Conservation (phyloP, 2,329 filamentous ascomycete species). For the Hymenoscyphus occultus region DNA sequence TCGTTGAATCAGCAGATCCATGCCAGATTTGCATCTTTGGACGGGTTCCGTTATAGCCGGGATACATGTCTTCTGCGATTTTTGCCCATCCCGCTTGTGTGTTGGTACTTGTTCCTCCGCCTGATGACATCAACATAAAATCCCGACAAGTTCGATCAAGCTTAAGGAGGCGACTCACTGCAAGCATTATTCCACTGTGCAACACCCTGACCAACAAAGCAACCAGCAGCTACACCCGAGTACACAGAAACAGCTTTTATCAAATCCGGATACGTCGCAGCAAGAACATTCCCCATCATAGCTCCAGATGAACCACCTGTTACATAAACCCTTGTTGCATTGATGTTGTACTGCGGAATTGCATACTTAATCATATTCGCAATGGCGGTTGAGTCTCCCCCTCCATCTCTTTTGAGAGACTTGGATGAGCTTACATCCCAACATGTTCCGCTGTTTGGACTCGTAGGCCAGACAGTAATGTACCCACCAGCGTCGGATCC, state of each 20-base stretch:
- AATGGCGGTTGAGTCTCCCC: slow-evolving; percentile 54
- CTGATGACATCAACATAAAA: background rate
- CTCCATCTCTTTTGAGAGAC: slow-evolving; percentile 51
- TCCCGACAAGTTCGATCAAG: too few species aligned
- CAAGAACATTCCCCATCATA: slow-evolving; percentile 50
- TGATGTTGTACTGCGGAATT: slow-evolving; percentile 48
- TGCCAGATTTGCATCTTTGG: slow-evolving; percentile 34
- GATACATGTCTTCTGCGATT: slow-evolving; percentile 42
- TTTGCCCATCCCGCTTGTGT: slow-evolving; percentile 48
- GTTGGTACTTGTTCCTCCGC: slow-evolving; percentile 18
- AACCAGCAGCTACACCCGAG: slow-evolving; percentile 44
- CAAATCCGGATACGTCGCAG: slow-evolving; percentile 43
- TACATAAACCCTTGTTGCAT: slow-evolving; percentile 51
- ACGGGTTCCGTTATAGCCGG: slow-evolving; percentile 36
- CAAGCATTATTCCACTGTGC: slow-evolving; percentile 53
- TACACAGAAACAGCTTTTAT: slow-evolving; percentile 45
- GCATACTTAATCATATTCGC: slow-evolving; percentile 57
- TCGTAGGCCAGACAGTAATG: slow-evolving; percentile 57
- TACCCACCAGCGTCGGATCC: slow-evolving; percentile 53
- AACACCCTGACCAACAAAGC: slow-evolving; percentile 43
- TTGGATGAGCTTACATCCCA: slow-evolving; percentile 55
- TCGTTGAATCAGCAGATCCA: slow-evolving; percentile 39
- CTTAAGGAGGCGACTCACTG: slow-evolving; percentile 29
- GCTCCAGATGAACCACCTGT: slow-evolving; percentile 48
- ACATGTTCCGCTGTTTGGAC: slow-evolving; percentile 50